A percentile compares a stretch with the other conserved stretches of the same genome.
Evolutionary conservation across 495 filamentous ascomycete species (phyloP).

Genomic region (Penicillium verhagenii): DNA sequence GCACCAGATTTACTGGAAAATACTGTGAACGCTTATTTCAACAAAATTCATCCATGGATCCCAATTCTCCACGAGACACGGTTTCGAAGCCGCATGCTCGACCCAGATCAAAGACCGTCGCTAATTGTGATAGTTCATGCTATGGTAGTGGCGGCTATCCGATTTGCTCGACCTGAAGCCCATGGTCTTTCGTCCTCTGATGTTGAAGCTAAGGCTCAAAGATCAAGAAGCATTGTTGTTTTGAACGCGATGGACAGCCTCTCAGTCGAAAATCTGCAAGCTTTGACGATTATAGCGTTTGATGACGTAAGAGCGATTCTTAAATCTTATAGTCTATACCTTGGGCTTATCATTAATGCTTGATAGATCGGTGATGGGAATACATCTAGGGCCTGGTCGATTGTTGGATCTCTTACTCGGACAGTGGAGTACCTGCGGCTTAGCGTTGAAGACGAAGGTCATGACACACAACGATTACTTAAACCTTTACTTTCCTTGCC

Average conservation of each 20-base stretch:
- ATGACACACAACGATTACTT: slow-evolving; percentile 26
- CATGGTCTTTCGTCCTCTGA: background rate
- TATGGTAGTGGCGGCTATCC: slow-evolving; percentile 8
- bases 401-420: slow-evolving; percentile 24
- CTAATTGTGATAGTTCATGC: slow-evolving; percentile 11
- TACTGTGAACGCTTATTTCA: slow-evolving; percentile 32
- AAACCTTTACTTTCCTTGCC: slow-evolving; percentile 33
- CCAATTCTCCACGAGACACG: slow-evolving; percentile 37
- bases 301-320: slow-evolving; percentile 33
- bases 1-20: slow-evolving; percentile 23
- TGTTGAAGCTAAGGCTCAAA: background rate
- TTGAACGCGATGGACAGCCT: slow-evolving; percentile 34
- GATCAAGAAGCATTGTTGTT: slow-evolving; percentile 23
- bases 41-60: slow-evolving; percentile 38
- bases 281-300: slow-evolving; percentile 36
- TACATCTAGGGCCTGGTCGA: slow-evolving; percentile 20
- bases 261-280: slow-evolving; percentile 38
- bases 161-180: background rate
- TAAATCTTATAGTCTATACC: no score
- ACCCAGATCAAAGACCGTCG: slow-evolving; percentile 3
- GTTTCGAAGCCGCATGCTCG: slow-evolving; percentile 24
- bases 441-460: slow-evolving; percentile 18
- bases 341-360: background rate
- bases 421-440: slow-evolving; percentile 29
- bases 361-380: slow-evolving; percentile 10